phyloP scores from a whole-genome alignment of 2,329 filamentous ascomycete species.

The Epichloe aotearoae region DNA sequence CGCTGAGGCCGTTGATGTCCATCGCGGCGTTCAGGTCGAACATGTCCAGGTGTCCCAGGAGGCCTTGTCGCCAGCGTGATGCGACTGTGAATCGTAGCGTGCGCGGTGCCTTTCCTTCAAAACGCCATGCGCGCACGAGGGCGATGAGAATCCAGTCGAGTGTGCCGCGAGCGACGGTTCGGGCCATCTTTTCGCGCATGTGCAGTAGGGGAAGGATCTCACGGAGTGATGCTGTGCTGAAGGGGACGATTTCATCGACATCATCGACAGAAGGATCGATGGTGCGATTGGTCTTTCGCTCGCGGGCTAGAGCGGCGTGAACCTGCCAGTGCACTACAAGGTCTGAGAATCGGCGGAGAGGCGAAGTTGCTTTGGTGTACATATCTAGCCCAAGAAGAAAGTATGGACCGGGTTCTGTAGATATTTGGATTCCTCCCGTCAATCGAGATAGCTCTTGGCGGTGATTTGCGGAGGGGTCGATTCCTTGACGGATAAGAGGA shows the following conservation, averaged over 20 bases:
- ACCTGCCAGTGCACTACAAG: conserved; percentile 55
- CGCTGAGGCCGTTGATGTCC: conserved; percentile 24
- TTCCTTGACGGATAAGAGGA: conserved; percentile 17
- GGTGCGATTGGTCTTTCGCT: conserved; percentile 20
- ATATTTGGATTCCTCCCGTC: conserved; percentile 38
- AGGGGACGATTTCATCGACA: conserved; percentile 30
- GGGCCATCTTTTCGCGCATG: conserved; percentile 38
- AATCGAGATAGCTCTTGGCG: conserved; percentile 16
- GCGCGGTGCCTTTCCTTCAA: conserved; percentile 33
- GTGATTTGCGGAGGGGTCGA: conserved; percentile 21
- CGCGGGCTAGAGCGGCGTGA: conserved; percentile 39
- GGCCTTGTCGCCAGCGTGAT: conserved; percentile 19
- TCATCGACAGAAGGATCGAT: conserved; percentile 16
- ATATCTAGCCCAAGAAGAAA: conserved; percentile 44
- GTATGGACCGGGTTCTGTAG: conserved; percentile 39
- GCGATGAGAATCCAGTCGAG: conserved; percentile 46
- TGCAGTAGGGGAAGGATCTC: conserved; percentile 36
- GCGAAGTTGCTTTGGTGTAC: conserved; percentile 52
- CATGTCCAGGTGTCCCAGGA: conserved; percentile 34
- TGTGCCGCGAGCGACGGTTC: conserved; percentile 28
- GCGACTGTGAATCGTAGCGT: conserved; percentile 35
- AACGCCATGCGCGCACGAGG: conserved; percentile 46
- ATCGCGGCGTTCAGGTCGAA: conserved; percentile 33
- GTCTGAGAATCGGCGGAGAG: conserved; percentile 51
- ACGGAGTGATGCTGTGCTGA: conserved; percentile 26